These are phyloP conservation scores for Rhodamnia rubescens DNA, from an alignment of 345 rosid genomes.

Conservation along the genomic window DNA sequence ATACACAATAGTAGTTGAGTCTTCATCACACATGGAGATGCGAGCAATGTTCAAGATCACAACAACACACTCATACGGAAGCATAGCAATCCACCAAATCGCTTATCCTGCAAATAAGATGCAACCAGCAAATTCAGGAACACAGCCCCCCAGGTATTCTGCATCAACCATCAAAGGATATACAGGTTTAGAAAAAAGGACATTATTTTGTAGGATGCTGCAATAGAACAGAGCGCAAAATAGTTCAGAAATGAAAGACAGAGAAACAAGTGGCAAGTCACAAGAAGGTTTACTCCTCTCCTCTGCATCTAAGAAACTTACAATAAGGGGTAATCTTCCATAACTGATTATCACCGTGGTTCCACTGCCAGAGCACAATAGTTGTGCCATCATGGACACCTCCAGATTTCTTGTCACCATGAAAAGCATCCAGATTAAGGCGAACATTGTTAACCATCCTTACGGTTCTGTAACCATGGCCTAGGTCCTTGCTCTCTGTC, in stretches of 20 bases:
- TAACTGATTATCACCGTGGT: constrained; percentile 72
- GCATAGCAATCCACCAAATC: background rate
- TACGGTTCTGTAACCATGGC: constrained; percentile 33
- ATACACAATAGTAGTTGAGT: background rate
- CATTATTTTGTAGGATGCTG: background rate
- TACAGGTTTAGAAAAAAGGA: background rate
- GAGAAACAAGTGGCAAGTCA: background rate
- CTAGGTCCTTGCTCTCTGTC: constrained; percentile 56
- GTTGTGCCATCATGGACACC: constrained; percentile 68
- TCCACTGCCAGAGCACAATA: constrained; percentile 80
- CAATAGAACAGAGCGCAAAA: background rate
- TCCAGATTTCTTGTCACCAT: constrained; percentile 61
- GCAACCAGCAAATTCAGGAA: background rate
- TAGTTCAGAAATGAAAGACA: background rate
- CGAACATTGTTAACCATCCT: constrained; percentile 67
- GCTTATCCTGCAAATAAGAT: background rate
- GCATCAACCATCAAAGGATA: background rate
- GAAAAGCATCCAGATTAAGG: constrained; percentile 71
- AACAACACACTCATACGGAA: background rate
- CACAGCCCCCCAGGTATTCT: background rate
- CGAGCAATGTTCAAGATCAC: background rate
- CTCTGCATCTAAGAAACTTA: background rate
- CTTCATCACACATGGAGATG: background rate
- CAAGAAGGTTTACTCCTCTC: background rate
- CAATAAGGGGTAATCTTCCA: constrained; percentile 41